Conservation (phyloP, 2,329 filamentous ascomycete species). For the Aureobasidium sp. region DNA sequence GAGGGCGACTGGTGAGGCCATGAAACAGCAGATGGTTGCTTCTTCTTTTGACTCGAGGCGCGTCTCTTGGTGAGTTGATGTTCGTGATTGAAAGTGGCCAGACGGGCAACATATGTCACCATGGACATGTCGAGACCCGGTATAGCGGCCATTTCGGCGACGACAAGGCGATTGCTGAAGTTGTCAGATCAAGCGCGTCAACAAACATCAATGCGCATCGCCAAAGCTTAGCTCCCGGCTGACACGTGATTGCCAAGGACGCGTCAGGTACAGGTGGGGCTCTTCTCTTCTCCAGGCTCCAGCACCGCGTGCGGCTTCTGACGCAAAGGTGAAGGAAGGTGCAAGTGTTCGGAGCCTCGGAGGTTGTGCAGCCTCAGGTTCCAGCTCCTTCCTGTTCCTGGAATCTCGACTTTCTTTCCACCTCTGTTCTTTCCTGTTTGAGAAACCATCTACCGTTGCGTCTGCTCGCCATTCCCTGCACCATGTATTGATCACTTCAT, state of each 20-base stretch:
- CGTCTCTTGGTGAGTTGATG: slow-evolving; percentile 61
- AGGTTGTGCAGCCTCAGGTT: not conserved
- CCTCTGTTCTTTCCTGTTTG: not conserved
- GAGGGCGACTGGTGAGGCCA: slow-evolving; percentile 75
- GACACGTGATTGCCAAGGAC: slow-evolving; percentile 9
- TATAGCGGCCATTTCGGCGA: slow-evolving; percentile 6
- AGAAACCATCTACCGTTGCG: not conserved
- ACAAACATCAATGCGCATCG: not conserved
- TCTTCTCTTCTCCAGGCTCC: slow-evolving; percentile 1
- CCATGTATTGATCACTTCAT: not conserved
- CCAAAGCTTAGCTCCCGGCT: not conserved
- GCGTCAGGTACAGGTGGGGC: slow-evolving; percentile 11
- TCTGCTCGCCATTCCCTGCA: not conserved
- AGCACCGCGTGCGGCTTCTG: not conserved
- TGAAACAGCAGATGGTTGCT: slow-evolving; percentile 46
- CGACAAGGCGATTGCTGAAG: not conserved
- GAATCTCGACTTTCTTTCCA: not conserved
- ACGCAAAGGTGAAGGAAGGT: not conserved
- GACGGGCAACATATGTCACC: slow-evolving; percentile 32
- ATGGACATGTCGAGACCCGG: slow-evolving; percentile 8
- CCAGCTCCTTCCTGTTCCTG: slow-evolving; percentile 9
- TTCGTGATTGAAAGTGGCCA: slow-evolving; percentile 68
- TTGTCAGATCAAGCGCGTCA: not conserved
- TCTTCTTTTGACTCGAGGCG: slow-evolving; percentile 56
- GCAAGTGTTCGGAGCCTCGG: not conserved